A percentile compares a stretch with the other conserved stretches of the same genome.
These are phyloP conservation scores for Coccomyxa sp. DNA, from an alignment of 139 green algal genomes.

Conservation along the genomic window DNA sequence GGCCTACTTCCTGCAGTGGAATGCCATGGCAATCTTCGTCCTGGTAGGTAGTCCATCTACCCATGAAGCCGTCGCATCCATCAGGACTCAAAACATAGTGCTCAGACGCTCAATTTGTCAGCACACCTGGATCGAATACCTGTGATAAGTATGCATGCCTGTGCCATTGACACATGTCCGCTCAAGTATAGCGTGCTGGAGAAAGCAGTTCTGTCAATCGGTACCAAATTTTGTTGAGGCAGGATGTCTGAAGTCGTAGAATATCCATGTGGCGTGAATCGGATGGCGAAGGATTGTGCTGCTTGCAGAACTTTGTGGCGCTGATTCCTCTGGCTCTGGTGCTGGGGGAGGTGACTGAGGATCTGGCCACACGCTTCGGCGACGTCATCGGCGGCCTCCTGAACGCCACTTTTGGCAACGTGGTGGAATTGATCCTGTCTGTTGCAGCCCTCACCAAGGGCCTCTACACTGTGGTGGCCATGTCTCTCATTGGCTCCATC, in stretches of 20 bases:
- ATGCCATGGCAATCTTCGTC: constrained; percentile 39
- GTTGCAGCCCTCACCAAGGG: constrained; percentile 71
- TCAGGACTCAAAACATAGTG: neutral
- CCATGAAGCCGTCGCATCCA: constrained; percentile 5
- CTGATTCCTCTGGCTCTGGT: constrained; percentile 82
- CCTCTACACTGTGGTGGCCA: constrained; percentile 73
- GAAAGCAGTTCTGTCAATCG: neutral
- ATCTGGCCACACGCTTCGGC: constrained; percentile 75
- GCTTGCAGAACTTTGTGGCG: constrained; percentile 69
- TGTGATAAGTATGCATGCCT: neutral
- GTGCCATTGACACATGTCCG: neutral
- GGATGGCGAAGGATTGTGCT: neutral
- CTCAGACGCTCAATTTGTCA: neutral
- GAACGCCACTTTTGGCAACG: constrained; percentile 63
- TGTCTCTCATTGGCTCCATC: constrained; percentile 80
- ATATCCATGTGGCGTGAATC: neutral
- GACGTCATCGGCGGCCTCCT: constrained; percentile 64
- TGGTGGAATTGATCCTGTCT: constrained; percentile 92
- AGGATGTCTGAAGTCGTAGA: neutral
- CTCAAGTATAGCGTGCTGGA: neutral
- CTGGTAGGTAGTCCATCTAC: constrained; percentile 19
- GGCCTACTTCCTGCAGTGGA: constrained; percentile 29
- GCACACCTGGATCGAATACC: neutral
- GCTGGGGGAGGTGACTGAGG: constrained; percentile 86
- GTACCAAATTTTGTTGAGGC: neutral